These are phyloP conservation scores for Verticillium longisporum DNA, from an alignment of 2,329 filamentous ascomycete species.

Conservation along the genomic window DNA sequence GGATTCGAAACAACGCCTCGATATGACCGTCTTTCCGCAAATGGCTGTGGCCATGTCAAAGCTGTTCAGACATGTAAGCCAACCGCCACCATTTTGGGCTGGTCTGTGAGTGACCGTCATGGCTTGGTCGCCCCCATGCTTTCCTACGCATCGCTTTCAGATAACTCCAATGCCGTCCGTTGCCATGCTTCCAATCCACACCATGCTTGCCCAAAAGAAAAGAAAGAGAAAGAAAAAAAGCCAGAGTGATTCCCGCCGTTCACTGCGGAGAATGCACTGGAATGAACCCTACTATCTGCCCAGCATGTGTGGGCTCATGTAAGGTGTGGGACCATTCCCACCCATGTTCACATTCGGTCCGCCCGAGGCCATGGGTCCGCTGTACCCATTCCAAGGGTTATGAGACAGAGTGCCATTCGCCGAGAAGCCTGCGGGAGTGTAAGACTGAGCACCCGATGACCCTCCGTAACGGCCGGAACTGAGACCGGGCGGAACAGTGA, in stretches of 20 bases:
- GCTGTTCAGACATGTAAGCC: not conserved
- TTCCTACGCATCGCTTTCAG: not conserved
- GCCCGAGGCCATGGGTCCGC: constrained; percentile 8
- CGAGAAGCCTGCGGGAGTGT: constrained; percentile 11
- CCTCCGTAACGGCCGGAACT: constrained; percentile 21
- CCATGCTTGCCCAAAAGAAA: not conserved
- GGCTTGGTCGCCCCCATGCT: not conserved
- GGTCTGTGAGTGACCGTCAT: not conserved
- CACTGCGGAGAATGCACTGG: not conserved
- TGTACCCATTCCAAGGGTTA: constrained; percentile 10
- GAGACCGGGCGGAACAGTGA: constrained; percentile 69
- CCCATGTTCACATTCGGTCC: constrained; percentile 13
- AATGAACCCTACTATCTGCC: constrained; percentile 16
- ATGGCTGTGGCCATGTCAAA: not conserved
- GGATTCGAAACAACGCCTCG: not conserved
- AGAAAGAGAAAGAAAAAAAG: no score
- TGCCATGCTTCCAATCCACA: not conserved
- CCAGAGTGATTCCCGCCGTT: not conserved
- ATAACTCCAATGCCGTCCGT: not conserved
- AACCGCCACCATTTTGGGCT: not conserved
- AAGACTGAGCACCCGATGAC: constrained; percentile 5
- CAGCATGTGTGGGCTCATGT: constrained; percentile 25
- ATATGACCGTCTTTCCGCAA: not conserved
- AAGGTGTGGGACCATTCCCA: constrained; percentile 15
- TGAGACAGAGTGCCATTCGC: constrained; percentile 12